Evolutionary conservation across 1,139 yeast genomes (phyloP), one percentile per base, ranked within the genome.

Genomic region (Pneumocystis murina): DNA sequence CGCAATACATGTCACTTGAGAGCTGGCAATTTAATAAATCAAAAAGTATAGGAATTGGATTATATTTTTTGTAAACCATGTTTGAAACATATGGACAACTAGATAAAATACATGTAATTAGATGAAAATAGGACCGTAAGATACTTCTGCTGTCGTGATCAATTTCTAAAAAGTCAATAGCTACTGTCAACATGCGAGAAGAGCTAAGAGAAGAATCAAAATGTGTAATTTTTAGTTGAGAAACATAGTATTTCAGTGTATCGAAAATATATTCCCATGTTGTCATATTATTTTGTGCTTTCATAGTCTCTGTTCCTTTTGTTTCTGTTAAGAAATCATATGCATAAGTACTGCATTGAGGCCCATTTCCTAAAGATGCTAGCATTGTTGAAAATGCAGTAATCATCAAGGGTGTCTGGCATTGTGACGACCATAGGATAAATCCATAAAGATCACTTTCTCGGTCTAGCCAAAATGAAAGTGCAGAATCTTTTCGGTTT

Each of bases 81-180:
- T 70, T 71, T 33, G 78, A 71, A 1, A 80, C 78, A 5, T 73
- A 75, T 2, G 72, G 66, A 62, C 78, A 76, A 67, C 81, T 77
- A n/a, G 72, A 71, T 1, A 84, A 77, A 30, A 83, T 80, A 59
- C 79, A 79, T 7, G 80, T 76, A 4, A 85, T 72, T 54, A 85
- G 70, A 3, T 83, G 79, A 66, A 88, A 76, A 69, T 87, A 84
- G 0, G 96, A 88, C 0, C 91, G 81, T 8, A 90, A 77, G 64
- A 87, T 83, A 7, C 88, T 80, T n/a, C 87, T 75, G 0, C 91
- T 85, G 71, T 89, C 96, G 69, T 88, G 95, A 39, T 87, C 87
- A 59, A 91, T 76, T 63, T 85, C 91, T 0, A 72, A 71, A 8
- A 70, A 66, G 43, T 70, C 73, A n/a, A 63, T 62, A 38, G 64